Percentiles rank a stretch among this genome's conserved stretches.
These are phyloP conservation scores for Babesia sp. DNA, from an alignment of 169 alveolate species.

Conservation along the genomic window DNA sequence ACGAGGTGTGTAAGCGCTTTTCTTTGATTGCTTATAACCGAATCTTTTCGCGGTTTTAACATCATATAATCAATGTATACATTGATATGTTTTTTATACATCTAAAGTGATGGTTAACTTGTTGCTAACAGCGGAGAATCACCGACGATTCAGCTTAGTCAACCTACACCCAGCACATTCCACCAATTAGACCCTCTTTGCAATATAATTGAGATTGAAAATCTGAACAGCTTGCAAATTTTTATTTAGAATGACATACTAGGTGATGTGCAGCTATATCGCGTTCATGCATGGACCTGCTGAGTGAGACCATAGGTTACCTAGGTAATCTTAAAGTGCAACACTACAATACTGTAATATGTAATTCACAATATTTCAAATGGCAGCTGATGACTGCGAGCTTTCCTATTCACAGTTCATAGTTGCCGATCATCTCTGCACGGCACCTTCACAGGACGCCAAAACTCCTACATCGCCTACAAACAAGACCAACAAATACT, in stretches of 20 bases:
- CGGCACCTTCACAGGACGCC: background rate
- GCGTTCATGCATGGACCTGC: background rate
- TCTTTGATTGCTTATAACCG: background rate
- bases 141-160: no score
- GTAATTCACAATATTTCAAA: background rate
- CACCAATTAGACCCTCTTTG: no score
- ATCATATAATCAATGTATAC: no score
- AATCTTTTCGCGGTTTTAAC: background rate
- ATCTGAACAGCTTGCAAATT: background rate
- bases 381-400: conserved; percentile 26
- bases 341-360: background rate
- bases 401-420: conserved; percentile 46
- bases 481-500: background rate
- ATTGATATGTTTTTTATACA: no score
- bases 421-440: conserved; percentile 45
- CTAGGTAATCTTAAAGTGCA: background rate
- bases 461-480: background rate
- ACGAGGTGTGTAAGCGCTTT: background rate
- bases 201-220: no score
- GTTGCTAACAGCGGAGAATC: no score
- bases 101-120: no score
- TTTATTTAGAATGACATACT: background rate
- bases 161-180: no score
- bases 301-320: background rate
- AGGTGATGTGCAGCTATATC: background rate